Conservation (phyloP, 2,329 filamentous ascomycete genomes). For the Tolypocladium amazonense region DNA sequence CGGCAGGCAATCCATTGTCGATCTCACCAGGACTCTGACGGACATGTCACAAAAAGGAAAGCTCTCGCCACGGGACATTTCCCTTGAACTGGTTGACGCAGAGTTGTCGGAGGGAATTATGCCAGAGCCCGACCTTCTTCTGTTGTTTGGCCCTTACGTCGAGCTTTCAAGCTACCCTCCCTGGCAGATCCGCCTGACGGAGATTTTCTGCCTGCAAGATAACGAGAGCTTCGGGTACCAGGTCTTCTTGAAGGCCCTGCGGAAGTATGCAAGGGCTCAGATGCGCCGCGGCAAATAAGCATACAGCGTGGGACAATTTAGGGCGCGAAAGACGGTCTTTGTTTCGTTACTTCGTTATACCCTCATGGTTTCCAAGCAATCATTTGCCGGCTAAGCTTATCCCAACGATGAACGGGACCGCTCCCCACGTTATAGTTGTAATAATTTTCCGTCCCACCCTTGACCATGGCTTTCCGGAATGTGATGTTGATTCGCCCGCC, state of each 20-base stretch:
- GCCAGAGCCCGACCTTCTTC: slow-evolving; percentile 78
- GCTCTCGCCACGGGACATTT: slow-evolving; percentile 72
- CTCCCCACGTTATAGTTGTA: slow-evolving; percentile 73
- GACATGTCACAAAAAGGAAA: slow-evolving; percentile 92
- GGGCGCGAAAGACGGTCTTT: background rate
- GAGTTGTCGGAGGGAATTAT: slow-evolving; percentile 75
- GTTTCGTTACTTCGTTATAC: slow-evolving; percentile 8
- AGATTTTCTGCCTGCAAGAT: slow-evolving; percentile 75
- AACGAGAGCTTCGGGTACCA: slow-evolving; percentile 86
- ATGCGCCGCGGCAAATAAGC: slow-evolving; percentile 67
- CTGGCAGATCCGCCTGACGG: slow-evolving; percentile 89
- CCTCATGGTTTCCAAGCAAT: slow-evolving; percentile 21
- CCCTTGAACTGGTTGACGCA: slow-evolving; percentile 74
- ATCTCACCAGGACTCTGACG: slow-evolving; percentile 85
- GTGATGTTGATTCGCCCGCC: slow-evolving; percentile 68
- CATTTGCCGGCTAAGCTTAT: slow-evolving; percentile 42
- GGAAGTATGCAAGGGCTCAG: slow-evolving; percentile 76
- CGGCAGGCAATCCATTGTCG: slow-evolving; percentile 85
- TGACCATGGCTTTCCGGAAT: slow-evolving; percentile 60
- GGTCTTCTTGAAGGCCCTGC: slow-evolving; percentile 76
- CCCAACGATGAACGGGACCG: slow-evolving; percentile 60
- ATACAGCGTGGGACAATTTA: background rate
- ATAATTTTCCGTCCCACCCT: slow-evolving; percentile 69
- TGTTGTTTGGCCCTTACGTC: slow-evolving; percentile 77
- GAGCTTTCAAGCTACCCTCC: slow-evolving; percentile 87